Percentiles rank a stretch among this genome's conserved stretches.
Conservation (phyloP, 2,329 filamentous ascomycete genomes). For the Pseudovirgaria hyperparasitica region DNA sequence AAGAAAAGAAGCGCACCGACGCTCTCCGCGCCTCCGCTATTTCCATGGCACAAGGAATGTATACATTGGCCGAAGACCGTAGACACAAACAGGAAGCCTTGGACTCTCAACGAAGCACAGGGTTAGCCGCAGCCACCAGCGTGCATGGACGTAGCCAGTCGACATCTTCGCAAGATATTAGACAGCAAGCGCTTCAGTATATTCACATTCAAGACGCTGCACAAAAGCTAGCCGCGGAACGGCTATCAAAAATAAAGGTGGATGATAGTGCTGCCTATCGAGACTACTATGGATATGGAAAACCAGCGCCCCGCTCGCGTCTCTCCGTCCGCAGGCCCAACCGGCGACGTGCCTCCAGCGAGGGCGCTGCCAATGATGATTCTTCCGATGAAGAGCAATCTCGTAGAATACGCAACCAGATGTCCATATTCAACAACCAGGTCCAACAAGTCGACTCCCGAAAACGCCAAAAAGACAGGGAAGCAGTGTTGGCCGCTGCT, state of each 20-base stretch:
- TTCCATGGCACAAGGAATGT: slow-evolving; percentile 85
- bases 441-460: slow-evolving; percentile 56
- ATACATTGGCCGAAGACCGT: slow-evolving; percentile 56
- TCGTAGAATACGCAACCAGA: slow-evolving; percentile 61
- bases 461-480: slow-evolving; percentile 64
- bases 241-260: slow-evolving; percentile 66
- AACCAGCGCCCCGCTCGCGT: slow-evolving; percentile 36
- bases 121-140: slow-evolving; percentile 22
- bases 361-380: slow-evolving; percentile 38
- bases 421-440: slow-evolving; percentile 61
- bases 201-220: slow-evolving; percentile 73
- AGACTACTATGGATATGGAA: slow-evolving; percentile 59
- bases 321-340: slow-evolving; percentile 40
- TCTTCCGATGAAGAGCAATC: slow-evolving; percentile 47
- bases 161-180: slow-evolving; percentile 33
- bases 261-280: slow-evolving; percentile 55
- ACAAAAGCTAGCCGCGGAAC: slow-evolving; percentile 72
- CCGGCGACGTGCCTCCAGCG: slow-evolving; percentile 52
- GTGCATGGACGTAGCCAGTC: slow-evolving; percentile 15
- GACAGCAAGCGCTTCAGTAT: slow-evolving; percentile 37
- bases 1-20: slow-evolving; percentile 61
- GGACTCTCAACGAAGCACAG: slow-evolving; percentile 21
- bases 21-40: slow-evolving; percentile 70
- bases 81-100: slow-evolving; percentile 39
- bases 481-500: slow-evolving; percentile 62